A percentile compares a stretch with the other conserved stretches of the same genome.
Evolutionary conservation across 208 protist genomes (phyloP).

Genomic region (Polymyxa betae): DNA sequence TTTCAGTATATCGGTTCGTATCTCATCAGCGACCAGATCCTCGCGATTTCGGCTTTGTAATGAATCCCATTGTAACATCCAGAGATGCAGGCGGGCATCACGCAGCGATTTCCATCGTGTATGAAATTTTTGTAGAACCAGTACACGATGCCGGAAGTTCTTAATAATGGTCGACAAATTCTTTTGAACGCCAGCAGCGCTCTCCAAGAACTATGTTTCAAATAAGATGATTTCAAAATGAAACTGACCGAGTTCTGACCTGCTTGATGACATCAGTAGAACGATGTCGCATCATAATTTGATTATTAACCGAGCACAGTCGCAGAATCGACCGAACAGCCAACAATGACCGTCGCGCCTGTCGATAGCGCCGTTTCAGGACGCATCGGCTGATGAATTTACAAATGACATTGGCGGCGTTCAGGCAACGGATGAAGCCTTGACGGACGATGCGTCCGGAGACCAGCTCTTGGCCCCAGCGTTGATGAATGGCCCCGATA

Average conservation of each 20-base stretch:
- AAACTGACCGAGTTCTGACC: not conserved
- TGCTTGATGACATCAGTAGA: conserved; percentile 34
- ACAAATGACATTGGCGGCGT: not conserved
- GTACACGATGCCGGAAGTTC: conserved; percentile 27
- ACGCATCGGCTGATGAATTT: not conserved
- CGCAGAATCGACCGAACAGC: not conserved
- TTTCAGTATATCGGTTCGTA: not conserved
- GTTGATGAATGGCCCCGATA: not conserved
- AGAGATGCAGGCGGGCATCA: not conserved
- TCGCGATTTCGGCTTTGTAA: not conserved
- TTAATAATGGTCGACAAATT: conserved; percentile 41
- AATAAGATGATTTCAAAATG: not conserved
- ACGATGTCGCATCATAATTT: conserved; percentile 36
- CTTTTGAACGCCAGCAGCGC: conserved; percentile 48
- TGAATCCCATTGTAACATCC: conserved; percentile 38
- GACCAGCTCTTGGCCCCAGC: not conserved
- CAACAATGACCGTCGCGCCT: not conserved
- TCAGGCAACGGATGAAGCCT: not conserved
- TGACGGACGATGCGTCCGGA: not conserved
- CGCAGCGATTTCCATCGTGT: not conserved
- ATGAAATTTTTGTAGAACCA: not conserved
- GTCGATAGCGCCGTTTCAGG: conserved; percentile 21
- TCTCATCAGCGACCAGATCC: not conserved
- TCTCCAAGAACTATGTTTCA: conserved; percentile 18
- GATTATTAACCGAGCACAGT: conserved; percentile 48